A percentile compares a stretch with the other conserved stretches of the same genome.
phyloP scores from a whole-genome alignment of 306 rosid genomes.

The Vigna angularis region DNA sequence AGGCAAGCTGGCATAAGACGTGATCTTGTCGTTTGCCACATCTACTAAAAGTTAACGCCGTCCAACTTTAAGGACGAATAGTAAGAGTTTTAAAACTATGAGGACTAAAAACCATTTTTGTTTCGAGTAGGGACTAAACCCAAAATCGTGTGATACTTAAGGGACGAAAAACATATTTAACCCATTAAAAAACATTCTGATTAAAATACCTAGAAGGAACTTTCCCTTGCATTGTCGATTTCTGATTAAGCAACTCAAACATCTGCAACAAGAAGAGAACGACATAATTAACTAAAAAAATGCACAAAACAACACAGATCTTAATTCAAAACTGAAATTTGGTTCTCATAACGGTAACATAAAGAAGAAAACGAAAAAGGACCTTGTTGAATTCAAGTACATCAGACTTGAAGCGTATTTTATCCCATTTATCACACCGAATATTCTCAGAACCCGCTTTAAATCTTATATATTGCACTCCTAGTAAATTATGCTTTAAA shows the following conservation, averaged over 20 bases:
- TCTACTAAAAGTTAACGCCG: too few species aligned
- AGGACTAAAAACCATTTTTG: too few species aligned
- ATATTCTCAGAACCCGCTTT: conserved; percentile 81
- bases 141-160: too few species aligned
- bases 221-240: conserved; percentile 83
- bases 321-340: conserved; percentile 20
- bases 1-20: too few species aligned
- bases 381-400: conserved; percentile 94
- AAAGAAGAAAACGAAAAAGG: neutral
- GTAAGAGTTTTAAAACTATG: too few species aligned
- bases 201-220: conserved; percentile 93
- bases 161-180: too few species aligned
- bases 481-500: too few species aligned
- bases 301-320: conserved; percentile 32
- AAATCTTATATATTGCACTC: too few species aligned
- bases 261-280: conserved; percentile 69
- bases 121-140: too few species aligned
- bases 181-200: neutral
- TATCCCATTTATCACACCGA: conserved; percentile 91
- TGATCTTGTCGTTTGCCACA: too few species aligned
- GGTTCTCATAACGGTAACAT: neutral
- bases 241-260: conserved; percentile 93
- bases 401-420: conserved; percentile 89
- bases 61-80: too few species aligned
- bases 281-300: neutral